Evolutionary conservation across 2,329 filamentous ascomycete genomes (phyloP), one percentile per base, ranked within the genome.

Genomic region (Aspergillus tubingensis): DNA sequence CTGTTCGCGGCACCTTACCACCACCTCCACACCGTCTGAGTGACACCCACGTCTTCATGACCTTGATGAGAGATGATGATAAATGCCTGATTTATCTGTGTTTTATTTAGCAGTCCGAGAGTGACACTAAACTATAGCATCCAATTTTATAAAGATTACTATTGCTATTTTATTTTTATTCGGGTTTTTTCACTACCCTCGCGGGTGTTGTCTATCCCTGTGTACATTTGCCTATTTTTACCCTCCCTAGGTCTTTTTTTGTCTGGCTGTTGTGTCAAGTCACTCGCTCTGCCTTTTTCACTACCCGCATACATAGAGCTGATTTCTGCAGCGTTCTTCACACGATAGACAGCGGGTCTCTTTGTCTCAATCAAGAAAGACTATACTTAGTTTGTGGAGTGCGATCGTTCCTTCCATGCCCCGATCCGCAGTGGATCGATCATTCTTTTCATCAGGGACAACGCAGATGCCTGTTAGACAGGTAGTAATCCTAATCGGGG

Each of bases 11-110:
- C 73, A 70, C 69, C 67, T 70, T 72, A 73, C 71, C 73, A 75
- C 71, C 73, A 74, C 71, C 72, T 74, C 72, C 65, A 76, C 72
- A 76, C 73, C 70, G 74, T 76, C 66, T 65, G 57, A 65, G 65
- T 65, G 66, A 68, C 63, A 64, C 58, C 58, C 44, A 52, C 64
- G 66, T 67, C 74, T 75, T 76, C 62, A 77, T 68, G 74, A 76
- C 75, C 72, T 68, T 77, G 75, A 77, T 76, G 75, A 77, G 75
- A 76, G 75, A 77, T 77, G 75, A 77, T 76, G 75, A 76, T 75
- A 74, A 73, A 74, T 75, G 70, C 72, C 68, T 73, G 65, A 65
- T 71, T 68, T 72, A 50, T 62, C 62, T 53, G 60, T 71, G 65
- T 72, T 71, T 62, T 55, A 72, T 74, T 75, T 74, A 72, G 68